Evolutionary conservation across 352 stramenopile genomes (phyloP), one percentile per base, ranked within the genome.

Genomic region (Phytophthora multivora): DNA sequence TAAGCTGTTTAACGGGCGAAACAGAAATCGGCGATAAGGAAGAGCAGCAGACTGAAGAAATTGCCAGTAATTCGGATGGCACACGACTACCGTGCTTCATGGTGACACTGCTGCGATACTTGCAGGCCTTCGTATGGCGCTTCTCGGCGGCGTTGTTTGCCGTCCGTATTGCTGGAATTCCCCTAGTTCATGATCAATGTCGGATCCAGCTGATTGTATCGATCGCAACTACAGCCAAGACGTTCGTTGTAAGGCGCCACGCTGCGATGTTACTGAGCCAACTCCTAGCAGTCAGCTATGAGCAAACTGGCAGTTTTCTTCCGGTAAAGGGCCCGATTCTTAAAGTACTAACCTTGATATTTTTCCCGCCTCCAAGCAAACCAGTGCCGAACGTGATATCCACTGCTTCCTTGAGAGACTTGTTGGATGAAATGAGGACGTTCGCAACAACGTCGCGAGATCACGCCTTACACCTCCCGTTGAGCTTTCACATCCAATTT

Each of bases 101-200:
- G 4, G 75, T 57, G 0, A 70, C 75, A 3, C 43, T 93, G 28
- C 73, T 93, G 16, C 33, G 47, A 25, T 85, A 90, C 16, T 64
- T 93, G 13, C 60, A 81, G 18, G 16, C 40, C 0, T 86, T 90
- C 25, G 52, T 88, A 10, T 19, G 49, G 33, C 76, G 79, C 2
- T 93, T 93, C 51, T 73, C 80, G 19, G 63, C 45, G 2, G 68
- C 80, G 18, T 42, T 93, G 4, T 91, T 91, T 52, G 78, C 78
- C 0, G 74, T 52, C 23, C 77, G 77, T 13, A 79, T 87, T 23
- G 16, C 69, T 5, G 70, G 70, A 13, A 56, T 89, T 12, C 75
- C 79, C 3, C 58, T 83, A 21, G 59, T 88, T 39, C 63, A 91
- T 45, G 81, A 93, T 30, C 68, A 83, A 19, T 51, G 51, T 23